phyloP scores from a whole-genome alignment of 768 basidiomycete genomes.

The Mycena latifolia region DNA sequence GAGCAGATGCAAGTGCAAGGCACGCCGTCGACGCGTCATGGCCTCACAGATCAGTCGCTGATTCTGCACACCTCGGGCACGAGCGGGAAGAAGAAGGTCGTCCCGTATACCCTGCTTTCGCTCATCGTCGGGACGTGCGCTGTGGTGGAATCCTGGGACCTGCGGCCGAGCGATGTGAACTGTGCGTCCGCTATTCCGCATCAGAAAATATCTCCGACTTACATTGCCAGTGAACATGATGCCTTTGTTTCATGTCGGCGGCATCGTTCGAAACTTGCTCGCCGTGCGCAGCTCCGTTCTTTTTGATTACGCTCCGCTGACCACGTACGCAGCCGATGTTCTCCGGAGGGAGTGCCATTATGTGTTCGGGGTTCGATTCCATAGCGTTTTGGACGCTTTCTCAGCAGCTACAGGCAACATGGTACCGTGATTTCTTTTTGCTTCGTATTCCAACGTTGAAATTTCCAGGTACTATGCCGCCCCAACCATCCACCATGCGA shows the following conservation, averaged over 20 bases:
- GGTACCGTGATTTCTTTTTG: conserved; percentile 50
- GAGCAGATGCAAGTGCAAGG: conserved; percentile 28
- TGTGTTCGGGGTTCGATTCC: conserved; percentile 67
- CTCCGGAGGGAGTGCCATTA: conserved; percentile 65
- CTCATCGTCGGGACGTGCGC: conserved; percentile 59
- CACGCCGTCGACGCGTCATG: conserved; percentile 46
- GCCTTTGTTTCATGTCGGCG: conserved; percentile 74
- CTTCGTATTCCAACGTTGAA: neutral
- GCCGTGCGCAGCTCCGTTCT: conserved; percentile 40
- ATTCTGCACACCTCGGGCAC: conserved; percentile 72
- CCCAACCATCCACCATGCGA: conserved; percentile 63
- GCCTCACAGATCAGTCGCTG: conserved; percentile 59
- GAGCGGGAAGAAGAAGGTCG: conserved; percentile 67
- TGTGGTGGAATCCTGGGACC: conserved; percentile 58
- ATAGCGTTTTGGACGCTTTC: conserved; percentile 61
- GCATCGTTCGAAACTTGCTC: conserved; percentile 68
- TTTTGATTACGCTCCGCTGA: neutral
- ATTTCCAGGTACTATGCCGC: conserved; percentile 62
- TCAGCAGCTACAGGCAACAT: conserved; percentile 55
- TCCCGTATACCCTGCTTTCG: conserved; percentile 58
- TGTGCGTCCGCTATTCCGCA: conserved; percentile 40
- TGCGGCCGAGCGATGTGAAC: conserved; percentile 56
- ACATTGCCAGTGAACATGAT: conserved; percentile 55
- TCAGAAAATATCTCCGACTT: neutral
- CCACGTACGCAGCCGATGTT: conserved; percentile 51